These are phyloP conservation scores for Houttuynia cordata DNA, from an alignment of 164 flowering plant species.

Conservation along the genomic window DNA sequence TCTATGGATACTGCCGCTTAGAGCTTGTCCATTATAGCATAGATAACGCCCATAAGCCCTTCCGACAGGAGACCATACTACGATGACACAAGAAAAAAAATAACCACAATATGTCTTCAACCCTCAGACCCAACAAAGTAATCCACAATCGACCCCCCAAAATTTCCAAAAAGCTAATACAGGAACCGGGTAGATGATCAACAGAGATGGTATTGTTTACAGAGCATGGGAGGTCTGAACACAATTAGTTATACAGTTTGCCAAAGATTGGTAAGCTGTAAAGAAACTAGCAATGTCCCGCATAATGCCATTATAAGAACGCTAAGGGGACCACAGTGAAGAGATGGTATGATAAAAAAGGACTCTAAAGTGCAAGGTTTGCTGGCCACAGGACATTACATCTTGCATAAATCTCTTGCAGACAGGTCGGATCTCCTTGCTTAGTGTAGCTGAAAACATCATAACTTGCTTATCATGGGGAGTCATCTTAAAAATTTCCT, in stretches of 20 bases:
- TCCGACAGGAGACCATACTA: background rate
- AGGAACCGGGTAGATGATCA: background rate
- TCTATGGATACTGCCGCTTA: background rate
- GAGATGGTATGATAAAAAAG: constrained; percentile 24
- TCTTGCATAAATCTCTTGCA: constrained; percentile 99
- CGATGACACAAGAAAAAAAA: background rate
- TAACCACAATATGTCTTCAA: background rate
- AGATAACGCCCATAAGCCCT: background rate
- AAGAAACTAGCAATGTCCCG: too few species aligned
- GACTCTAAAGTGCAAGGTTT: constrained; percentile 35
- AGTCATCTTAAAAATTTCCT: constrained; percentile 96
- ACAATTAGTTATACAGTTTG: too few species aligned
- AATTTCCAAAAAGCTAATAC: background rate
- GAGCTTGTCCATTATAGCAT: background rate
- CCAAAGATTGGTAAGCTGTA: too few species aligned
- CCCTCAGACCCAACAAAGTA: background rate
- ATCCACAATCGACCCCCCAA: background rate
- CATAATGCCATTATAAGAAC: background rate
- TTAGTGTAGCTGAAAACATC: constrained; percentile 99
- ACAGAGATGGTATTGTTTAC: background rate
- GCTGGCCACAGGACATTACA: constrained; percentile 82
- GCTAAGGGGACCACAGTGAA: constrained; percentile 14
- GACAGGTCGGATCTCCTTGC: constrained; percentile 99
- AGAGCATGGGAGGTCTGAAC: background rate
- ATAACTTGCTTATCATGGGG: constrained; percentile 99